Evolutionary conservation across 768 basidiomycete species (phyloP).

Genomic region (Boletus rubescentipes): DNA sequence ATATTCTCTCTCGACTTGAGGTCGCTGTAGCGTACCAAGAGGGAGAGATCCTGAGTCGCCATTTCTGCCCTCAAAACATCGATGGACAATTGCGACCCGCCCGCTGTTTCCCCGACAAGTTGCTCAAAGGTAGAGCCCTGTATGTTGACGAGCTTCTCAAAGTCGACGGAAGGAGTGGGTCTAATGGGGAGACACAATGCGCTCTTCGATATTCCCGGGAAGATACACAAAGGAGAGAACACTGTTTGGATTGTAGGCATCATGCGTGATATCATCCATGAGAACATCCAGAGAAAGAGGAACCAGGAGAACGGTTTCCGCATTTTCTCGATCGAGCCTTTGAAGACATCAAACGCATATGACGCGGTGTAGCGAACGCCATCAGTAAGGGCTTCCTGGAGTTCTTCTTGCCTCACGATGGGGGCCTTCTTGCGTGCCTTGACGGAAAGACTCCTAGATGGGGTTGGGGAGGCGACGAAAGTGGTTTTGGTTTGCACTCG

Average conservation of each 20-base stretch:
- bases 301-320: slow-evolving; percentile 56
- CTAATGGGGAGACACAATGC: slow-evolving; percentile 38
- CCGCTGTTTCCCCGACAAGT: slow-evolving; percentile 56
- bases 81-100: slow-evolving; percentile 58
- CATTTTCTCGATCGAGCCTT: slow-evolving; percentile 47
- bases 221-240: slow-evolving; percentile 56
- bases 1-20: slow-evolving; percentile 59
- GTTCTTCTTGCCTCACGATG: slow-evolving; percentile 26
- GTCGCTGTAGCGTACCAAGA: slow-evolving; percentile 61
- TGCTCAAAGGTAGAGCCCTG: slow-evolving; percentile 65
- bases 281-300: slow-evolving; percentile 51
- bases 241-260: slow-evolving; percentile 44
- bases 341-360: slow-evolving; percentile 51
- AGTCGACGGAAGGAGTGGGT: slow-evolving; percentile 47
- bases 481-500: slow-evolving; percentile 22
- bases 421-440: slow-evolving; percentile 30
- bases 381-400: slow-evolving; percentile 21
- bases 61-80: slow-evolving; percentile 77
- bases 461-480: slow-evolving; percentile 17
- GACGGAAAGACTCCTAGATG: slow-evolving; percentile 17
- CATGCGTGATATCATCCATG: slow-evolving; percentile 42
- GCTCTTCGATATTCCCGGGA: slow-evolving; percentile 57
- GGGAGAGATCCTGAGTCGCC: slow-evolving; percentile 67
- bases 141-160: slow-evolving; percentile 55
- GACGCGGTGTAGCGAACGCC: slow-evolving; percentile 28